Evolutionary conservation across 345 rosid genomes (phyloP), one percentile per base, ranked within the genome.

Genomic region (Eucalyptus tenuipes): DNA sequence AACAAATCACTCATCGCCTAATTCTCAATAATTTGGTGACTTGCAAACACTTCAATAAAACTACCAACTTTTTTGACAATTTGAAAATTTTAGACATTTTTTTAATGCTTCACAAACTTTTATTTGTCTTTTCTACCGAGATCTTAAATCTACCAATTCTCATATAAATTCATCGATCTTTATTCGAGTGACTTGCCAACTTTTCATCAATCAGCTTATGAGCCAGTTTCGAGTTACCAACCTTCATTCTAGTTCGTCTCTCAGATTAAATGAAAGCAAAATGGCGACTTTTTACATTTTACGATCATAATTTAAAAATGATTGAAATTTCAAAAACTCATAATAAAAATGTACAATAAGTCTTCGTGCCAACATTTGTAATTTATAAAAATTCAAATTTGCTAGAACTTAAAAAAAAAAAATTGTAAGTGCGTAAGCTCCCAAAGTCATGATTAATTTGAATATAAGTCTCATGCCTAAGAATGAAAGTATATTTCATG

Each of bases 181-280:
- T 75, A 20, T 40, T 75, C 0, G 5, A 71, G 2, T 18, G 47
- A 37, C 47, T 75, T 3, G 14, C 27, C 27, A 75, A 6, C 82
- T 40, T 15, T 8, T 33, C 7, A 10, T 71, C 25, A 20, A 37
- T 71, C 12, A 37, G 10, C 13, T 31, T 10, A 37, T 9, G 7
- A 2, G 13, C 8, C 37, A 37, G 4, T 5, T 40, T 75, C 0
- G 29, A 75, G 24, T 71, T 37, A 71, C 8, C 47, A 37, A 75
- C 29, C 24, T 33, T 6, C 20, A 20, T 3, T 37, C 2, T 44
- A 13, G 29, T 11, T 3, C 1, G 0, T 10, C 47, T 37, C 25
- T 37, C 1, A 0, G 5, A 25, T 40, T 1, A 37, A 18, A 3
- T 4, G 44, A 68, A 68, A 68, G 1, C 4, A 0, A 33, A 33